A percentile compares a stretch with the other conserved stretches of the same genome.
phyloP scores from a whole-genome alignment of 1,139 yeast genomes.

The Candida frijolesensis region DNA sequence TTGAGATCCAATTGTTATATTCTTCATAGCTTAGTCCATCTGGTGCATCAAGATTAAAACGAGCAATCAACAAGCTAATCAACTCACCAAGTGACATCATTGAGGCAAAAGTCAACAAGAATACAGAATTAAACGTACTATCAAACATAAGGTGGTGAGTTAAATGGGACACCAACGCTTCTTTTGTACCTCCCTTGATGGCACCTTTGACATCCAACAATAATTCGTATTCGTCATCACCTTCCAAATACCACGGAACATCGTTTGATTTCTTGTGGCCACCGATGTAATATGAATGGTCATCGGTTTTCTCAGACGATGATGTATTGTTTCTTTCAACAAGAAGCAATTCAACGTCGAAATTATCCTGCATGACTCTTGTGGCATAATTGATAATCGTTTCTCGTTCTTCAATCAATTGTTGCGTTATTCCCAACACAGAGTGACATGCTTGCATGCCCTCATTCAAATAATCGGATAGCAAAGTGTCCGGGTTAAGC shows the following conservation, averaged over 20 bases:
- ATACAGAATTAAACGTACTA: slow-evolving; percentile 67
- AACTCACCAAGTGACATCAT: slow-evolving; percentile 72
- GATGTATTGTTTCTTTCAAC: slow-evolving; percentile 65
- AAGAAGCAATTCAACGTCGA: slow-evolving; percentile 60
- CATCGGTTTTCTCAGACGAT: slow-evolving; percentile 37
- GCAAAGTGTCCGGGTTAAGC: slow-evolving; percentile 48
- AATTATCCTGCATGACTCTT: slow-evolving; percentile 74
- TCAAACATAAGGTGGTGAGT: slow-evolving; percentile 78
- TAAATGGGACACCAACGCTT: slow-evolving; percentile 78
- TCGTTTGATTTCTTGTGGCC: slow-evolving; percentile 40
- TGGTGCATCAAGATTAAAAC: slow-evolving; percentile 81
- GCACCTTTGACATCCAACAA: slow-evolving; percentile 73
- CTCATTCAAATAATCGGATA: slow-evolving; percentile 48
- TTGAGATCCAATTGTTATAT: slow-evolving; percentile 76
- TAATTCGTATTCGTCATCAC: slow-evolving; percentile 75
- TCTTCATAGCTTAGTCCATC: slow-evolving; percentile 87
- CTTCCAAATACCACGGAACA: slow-evolving; percentile 79
- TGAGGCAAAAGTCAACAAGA: slow-evolving; percentile 75
- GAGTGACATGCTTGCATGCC: slow-evolving; percentile 48
- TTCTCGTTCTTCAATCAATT: slow-evolving; percentile 69
- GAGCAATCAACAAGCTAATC: slow-evolving; percentile 57
- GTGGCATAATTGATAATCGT: slow-evolving; percentile 72
- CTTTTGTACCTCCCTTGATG: slow-evolving; percentile 84
- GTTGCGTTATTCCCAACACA: slow-evolving; percentile 50
- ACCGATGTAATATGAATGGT: slow-evolving; percentile 38